Percentiles rank a stretch among this genome's conserved stretches.
phyloP scores from a whole-genome alignment of 164 flowering plant genomes.

The Platanus orientalis region DNA sequence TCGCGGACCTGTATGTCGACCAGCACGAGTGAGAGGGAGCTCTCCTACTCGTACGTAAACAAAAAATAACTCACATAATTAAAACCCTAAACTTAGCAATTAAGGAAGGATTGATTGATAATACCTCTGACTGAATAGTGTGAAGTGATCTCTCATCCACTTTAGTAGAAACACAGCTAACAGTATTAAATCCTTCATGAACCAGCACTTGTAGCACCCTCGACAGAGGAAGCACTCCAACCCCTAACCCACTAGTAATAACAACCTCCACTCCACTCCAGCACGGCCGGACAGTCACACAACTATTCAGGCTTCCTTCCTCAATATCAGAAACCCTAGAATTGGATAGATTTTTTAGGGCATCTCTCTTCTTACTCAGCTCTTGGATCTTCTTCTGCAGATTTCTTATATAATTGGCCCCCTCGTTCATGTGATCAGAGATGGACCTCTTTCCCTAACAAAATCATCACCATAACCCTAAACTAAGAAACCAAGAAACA shows the following conservation, averaged over 20 bases:
- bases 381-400: constrained; percentile 29
- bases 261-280: constrained; percentile 32
- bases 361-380: constrained; percentile 31
- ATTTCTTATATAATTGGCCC: constrained; percentile 33
- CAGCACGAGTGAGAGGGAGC: not conserved
- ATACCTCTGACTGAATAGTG: constrained; percentile 12
- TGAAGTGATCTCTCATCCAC: constrained; percentile 3
- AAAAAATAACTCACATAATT: not conserved
- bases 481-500: not conserved
- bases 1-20: constrained; percentile 1
- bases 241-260: constrained; percentile 13
- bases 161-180: constrained; percentile 9
- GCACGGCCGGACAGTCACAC: constrained; percentile 22
- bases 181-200: constrained; percentile 1
- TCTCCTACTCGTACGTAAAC: not conserved
- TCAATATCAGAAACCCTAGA: not conserved
- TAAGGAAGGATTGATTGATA: not conserved
- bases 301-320: too few relatives aligned
- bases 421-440: constrained; percentile 42
- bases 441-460: constrained; percentile 44
- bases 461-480: not conserved
- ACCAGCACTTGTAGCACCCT: constrained; percentile 19
- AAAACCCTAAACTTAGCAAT: not conserved
- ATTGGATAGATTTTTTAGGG: constrained; percentile 15
- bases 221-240: constrained; percentile 22